Percentiles rank a stretch among this genome's conserved stretches.
phyloP scores from a whole-genome alignment of 2,329 filamentous ascomycete genomes.

The Emmonsia crescens region DNA sequence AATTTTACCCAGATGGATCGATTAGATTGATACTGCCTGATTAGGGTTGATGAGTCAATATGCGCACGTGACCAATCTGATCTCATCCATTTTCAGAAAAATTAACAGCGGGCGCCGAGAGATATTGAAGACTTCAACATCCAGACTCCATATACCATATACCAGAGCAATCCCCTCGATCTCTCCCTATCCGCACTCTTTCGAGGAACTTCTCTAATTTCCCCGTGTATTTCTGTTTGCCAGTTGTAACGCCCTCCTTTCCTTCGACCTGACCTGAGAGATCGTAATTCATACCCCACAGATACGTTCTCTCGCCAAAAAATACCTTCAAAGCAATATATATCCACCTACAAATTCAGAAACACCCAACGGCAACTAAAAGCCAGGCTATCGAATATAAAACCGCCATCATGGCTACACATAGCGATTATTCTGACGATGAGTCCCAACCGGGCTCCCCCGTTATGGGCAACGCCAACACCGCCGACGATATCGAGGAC shows the following conservation, averaged over 20 bases:
- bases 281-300: neutral
- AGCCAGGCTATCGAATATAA: neutral
- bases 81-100: neutral
- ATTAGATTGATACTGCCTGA: too few relatives aligned
- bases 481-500: constrained; percentile 56
- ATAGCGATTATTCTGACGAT: constrained; percentile 45
- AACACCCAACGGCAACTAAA: neutral
- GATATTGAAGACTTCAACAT: neutral
- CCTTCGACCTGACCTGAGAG: neutral
- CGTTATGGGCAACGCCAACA: constrained; percentile 35
- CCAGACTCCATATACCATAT: neutral
- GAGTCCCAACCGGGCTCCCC: constrained; percentile 47
- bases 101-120: neutral
- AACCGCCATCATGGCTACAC: constrained; percentile 40
- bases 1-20: too few relatives aligned
- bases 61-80: neutral
- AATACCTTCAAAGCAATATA: neutral
- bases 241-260: neutral
- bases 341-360: neutral
- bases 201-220: neutral
- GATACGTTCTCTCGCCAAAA: neutral
- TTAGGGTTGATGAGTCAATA: neutral
- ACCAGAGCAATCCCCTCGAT: neutral
- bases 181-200: neutral
- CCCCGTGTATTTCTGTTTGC: neutral